A percentile compares a stretch with the other conserved stretches of the same genome.
These are phyloP conservation scores for Gaeumannomyces sp. DNA, from an alignment of 2,329 filamentous ascomycete genomes.

Conservation along the genomic window DNA sequence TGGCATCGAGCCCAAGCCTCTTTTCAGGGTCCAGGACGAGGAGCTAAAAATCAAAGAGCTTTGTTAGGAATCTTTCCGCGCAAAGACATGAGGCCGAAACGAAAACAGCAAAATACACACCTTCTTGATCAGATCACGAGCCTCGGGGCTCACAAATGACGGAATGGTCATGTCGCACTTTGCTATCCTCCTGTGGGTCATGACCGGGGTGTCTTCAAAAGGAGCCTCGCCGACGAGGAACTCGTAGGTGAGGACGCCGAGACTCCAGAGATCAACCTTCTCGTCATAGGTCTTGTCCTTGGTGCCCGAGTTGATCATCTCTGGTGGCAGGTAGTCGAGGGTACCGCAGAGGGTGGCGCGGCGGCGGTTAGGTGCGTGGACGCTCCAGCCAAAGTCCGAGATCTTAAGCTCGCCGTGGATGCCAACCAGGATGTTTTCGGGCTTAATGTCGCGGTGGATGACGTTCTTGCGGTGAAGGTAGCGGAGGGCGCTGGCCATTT, in stretches of 20 bases:
- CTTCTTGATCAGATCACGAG: conserved; percentile 84
- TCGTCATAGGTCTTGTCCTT: conserved; percentile 87
- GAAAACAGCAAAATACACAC: conserved; percentile 34
- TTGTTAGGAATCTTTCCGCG: conserved; percentile 12
- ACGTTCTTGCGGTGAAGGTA: conserved; percentile 97
- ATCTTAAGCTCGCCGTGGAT: conserved; percentile 99
- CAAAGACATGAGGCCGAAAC: neutral
- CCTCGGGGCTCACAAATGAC: conserved; percentile 83
- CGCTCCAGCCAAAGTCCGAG: conserved; percentile 97
- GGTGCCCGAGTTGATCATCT: conserved; percentile 84
- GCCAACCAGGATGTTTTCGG: conserved; percentile 92
- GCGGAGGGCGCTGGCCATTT: conserved; percentile 82
- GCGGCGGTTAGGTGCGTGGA: conserved; percentile 92
- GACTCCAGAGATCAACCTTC: conserved; percentile 93
- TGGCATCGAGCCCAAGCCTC: conserved; percentile 80
- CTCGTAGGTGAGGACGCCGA: conserved; percentile 93
- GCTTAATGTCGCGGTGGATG: conserved; percentile 96
- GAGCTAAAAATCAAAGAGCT: conserved; percentile 44
- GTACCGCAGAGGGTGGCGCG: conserved; percentile 96
- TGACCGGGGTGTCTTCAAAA: conserved; percentile 90
- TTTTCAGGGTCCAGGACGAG: conserved; percentile 92
- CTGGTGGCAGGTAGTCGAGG: conserved; percentile 91
- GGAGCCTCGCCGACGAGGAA: conserved; percentile 94
- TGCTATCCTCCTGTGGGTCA: conserved; percentile 87
- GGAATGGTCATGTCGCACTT: conserved; percentile 90